Percentiles rank a stretch among this genome's conserved stretches.
Conservation (phyloP, 495 filamentous ascomycete species). For the Ascodesmis nigricans region DNA sequence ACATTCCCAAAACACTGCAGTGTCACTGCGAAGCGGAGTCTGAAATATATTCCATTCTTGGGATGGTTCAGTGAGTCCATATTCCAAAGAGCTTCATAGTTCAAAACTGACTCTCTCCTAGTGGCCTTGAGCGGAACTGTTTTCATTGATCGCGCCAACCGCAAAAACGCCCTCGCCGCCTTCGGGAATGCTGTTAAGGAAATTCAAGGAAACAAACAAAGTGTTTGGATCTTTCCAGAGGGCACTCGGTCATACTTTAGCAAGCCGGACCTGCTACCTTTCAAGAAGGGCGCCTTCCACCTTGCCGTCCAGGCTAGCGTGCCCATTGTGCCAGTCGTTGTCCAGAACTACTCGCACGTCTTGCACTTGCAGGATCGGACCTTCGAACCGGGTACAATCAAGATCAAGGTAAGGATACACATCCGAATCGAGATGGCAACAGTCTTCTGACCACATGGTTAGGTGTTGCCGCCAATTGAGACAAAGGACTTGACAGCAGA, state of each 20-base stretch:
- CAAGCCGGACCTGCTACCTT: constrained; percentile 58
- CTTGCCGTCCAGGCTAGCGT: constrained; percentile 84
- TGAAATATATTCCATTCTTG: constrained; percentile 64
- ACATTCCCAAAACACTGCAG: constrained; percentile 81
- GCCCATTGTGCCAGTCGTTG: constrained; percentile 71
- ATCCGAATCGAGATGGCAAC: neutral
- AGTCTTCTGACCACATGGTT: constrained; percentile 23
- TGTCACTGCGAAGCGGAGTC: constrained; percentile 75
- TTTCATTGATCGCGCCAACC: constrained; percentile 81
- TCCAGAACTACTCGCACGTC: constrained; percentile 69
- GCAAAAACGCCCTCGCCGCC: constrained; percentile 54
- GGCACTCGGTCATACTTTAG: constrained; percentile 77
- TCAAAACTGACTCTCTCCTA: constrained; percentile 3
- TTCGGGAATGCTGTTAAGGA: constrained; percentile 64
- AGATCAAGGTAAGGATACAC: constrained; percentile 43
- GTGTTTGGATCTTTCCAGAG: constrained; percentile 85
- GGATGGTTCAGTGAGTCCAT: constrained; percentile 70
- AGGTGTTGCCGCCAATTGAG: constrained; percentile 55
- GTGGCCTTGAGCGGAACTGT: constrained; percentile 69
- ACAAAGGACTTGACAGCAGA: constrained; percentile 54
- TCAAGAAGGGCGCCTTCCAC: constrained; percentile 98
- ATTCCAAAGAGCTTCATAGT: too few species aligned
- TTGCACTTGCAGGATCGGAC: constrained; percentile 43
- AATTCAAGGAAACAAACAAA: constrained; percentile 55
- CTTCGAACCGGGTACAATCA: constrained; percentile 57